These are phyloP conservation scores for Fraxinus xanthoxyloides DNA, from an alignment of 305 asterid species.

Conservation along the genomic window DNA sequence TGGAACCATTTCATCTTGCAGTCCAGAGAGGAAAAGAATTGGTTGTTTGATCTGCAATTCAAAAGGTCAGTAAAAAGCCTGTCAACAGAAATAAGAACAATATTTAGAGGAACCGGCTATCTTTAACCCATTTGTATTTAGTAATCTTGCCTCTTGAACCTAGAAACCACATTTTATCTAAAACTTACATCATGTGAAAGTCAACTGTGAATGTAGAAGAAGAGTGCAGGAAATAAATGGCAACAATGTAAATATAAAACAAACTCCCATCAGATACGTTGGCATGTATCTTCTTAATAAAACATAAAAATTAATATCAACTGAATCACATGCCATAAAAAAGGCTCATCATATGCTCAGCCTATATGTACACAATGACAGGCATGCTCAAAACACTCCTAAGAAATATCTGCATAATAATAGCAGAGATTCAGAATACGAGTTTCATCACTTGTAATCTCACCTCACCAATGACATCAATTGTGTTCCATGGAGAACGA, in stretches of 20 bases:
- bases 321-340: neutral
- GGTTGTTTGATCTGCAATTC: slow-evolving; percentile 76
- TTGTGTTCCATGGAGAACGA: slow-evolving; percentile 95
- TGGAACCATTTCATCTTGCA: slow-evolving; percentile 96
- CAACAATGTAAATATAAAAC: neutral
- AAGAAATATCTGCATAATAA: slow-evolving; percentile 11
- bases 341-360: neutral
- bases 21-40: slow-evolving; percentile 89
- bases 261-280: neutral
- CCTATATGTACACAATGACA: neutral
- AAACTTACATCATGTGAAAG: neutral
- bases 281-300: neutral
- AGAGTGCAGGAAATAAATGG: neutral
- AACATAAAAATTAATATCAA: neutral
- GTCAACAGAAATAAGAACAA: neutral
- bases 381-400: neutral
- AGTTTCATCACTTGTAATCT: slow-evolving; percentile 26
- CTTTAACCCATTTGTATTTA: neutral
- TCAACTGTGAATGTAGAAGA: neutral
- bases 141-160: neutral
- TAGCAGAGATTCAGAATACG: neutral
- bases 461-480: slow-evolving; percentile 84
- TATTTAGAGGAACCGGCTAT: neutral
- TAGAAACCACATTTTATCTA: slow-evolving; percentile 1
- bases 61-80: slow-evolving; percentile 12